Evolutionary conservation across 371 early-diverging fungal genomes (phyloP), one percentile per base, ranked within the genome.

Genomic region (Mortierella sp.): DNA sequence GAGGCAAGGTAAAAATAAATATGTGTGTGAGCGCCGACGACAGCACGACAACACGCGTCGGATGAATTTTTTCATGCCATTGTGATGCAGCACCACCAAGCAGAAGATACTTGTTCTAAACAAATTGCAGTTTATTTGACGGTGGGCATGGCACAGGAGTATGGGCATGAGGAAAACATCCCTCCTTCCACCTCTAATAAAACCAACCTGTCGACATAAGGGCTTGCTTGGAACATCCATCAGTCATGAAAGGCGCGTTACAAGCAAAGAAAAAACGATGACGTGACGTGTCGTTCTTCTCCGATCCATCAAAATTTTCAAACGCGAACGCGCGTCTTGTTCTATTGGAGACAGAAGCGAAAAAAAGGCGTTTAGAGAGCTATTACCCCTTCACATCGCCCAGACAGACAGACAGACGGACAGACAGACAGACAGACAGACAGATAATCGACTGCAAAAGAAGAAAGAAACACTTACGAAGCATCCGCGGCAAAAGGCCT

Each of bases 401-500:
- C 48, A 37, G 19, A 4, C 9, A 2, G 7, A 5, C 58, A 2
- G 19, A 19, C 14, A 63, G 5, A 4, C n/a, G 26, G 26, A 41
- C 43, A n/a, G 1, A 47, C 29, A 14, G 22, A 14, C n/a, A 31
- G 63, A 24, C 37, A 58, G n/a, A 40, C 44, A n/a, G 4, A 65
- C 29, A 29, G 26, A 68, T 3, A 29, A 55, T 0, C 4, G 16
- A 8, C 31, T 9, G 22, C 2, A 44, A 40, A n/a, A 22, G 8
- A 37, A 55, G 48, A 40, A 7, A 26, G 14, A 48, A 53, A n/a
- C 3, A 76, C 84, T 78, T 80, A 86, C 80, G 70, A 67, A 80
- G 72, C 91, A 91, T 63, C 68, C 88, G 29, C 90, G 86, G 74
- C 92, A 92, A 50, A 80, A 88, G 8, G 89, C 79, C 14, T 74